These are phyloP conservation scores for Articulospora tetracladia DNA, from an alignment of 495 filamentous ascomycete genomes.

Conservation along the genomic window DNA sequence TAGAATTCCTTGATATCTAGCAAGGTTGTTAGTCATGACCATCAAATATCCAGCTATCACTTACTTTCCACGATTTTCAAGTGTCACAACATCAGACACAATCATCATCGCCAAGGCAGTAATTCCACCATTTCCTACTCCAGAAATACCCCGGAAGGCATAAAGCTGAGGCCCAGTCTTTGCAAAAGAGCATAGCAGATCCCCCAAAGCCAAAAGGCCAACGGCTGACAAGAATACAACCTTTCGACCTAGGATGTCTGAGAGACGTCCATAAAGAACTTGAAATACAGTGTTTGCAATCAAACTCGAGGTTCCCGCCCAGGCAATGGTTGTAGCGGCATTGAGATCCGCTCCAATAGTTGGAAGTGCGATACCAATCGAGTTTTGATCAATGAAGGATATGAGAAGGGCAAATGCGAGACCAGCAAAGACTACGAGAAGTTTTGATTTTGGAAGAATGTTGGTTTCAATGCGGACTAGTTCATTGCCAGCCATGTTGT, in stretches of 20 bases:
- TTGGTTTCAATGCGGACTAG: constrained; percentile 41
- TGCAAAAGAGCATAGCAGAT: constrained; percentile 69
- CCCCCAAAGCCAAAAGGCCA: constrained; percentile 68
- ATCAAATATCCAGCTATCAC: neutral
- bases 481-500: constrained; percentile 19
- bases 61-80: constrained; percentile 70
- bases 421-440: constrained; percentile 53
- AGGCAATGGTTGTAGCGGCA: constrained; percentile 54
- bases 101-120: constrained; percentile 76
- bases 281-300: constrained; percentile 79
- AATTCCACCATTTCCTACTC: constrained; percentile 83
- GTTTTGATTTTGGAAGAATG: constrained; percentile 49
- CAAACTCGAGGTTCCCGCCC: constrained; percentile 73
- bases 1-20: constrained; percentile 39
- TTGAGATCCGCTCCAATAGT: constrained; percentile 55
- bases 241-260: constrained; percentile 82
- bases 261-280: constrained; percentile 72
- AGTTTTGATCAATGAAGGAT: constrained; percentile 61
- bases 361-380: constrained; percentile 55
- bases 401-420: constrained; percentile 53
- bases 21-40: neutral
- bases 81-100: constrained; percentile 70
- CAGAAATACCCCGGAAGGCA: constrained; percentile 54
- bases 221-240: constrained; percentile 69
- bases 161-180: constrained; percentile 68